A percentile compares a stretch with the other conserved stretches of the same genome.
Conservation (phyloP, 1,284 basidiomycete species). For the Bondarzewia mesenterica region DNA sequence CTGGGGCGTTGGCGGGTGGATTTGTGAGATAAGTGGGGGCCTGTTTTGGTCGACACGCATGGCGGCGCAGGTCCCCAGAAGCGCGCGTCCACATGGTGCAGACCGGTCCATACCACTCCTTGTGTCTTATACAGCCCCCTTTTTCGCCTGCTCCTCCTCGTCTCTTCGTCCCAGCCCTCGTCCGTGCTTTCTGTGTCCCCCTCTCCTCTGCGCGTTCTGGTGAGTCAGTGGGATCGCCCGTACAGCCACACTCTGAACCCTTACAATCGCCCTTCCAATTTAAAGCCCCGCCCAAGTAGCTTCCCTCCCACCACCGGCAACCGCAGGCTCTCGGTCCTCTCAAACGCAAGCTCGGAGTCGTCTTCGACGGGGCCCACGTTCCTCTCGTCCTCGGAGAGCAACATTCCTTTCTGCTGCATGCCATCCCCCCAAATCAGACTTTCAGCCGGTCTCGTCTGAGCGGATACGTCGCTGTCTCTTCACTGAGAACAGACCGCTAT, state of each 20-base stretch:
- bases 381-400: neutral
- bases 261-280: conserved; percentile 5
- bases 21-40: neutral
- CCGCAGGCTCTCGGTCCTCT: conserved; percentile 2
- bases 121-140: conserved; percentile 9
- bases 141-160: conserved; percentile 19
- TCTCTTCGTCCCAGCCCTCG: conserved; percentile 17
- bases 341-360: conserved; percentile 2
- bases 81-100: conserved; percentile 12
- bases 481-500: conserved; percentile 4
- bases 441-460: conserved; percentile 52
- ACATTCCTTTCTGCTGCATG: conserved; percentile 33
- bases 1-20: neutral
- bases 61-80: conserved; percentile 4
- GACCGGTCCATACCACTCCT: conserved; percentile 1
- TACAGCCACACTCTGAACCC: neutral
- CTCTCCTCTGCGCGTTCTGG: neutral
- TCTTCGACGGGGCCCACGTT: conserved; percentile 6
- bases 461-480: conserved; percentile 10
- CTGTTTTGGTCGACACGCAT: too few species aligned
- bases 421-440: conserved; percentile 34
- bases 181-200: conserved; percentile 14
- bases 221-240: neutral
- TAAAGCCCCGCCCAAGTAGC: conserved; percentile 7
- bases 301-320: neutral